A percentile compares a stretch with the other conserved stretches of the same genome.
Conservation (phyloP, 2,329 filamentous ascomycete genomes). For the Aureobasidium melanogenum region DNA sequence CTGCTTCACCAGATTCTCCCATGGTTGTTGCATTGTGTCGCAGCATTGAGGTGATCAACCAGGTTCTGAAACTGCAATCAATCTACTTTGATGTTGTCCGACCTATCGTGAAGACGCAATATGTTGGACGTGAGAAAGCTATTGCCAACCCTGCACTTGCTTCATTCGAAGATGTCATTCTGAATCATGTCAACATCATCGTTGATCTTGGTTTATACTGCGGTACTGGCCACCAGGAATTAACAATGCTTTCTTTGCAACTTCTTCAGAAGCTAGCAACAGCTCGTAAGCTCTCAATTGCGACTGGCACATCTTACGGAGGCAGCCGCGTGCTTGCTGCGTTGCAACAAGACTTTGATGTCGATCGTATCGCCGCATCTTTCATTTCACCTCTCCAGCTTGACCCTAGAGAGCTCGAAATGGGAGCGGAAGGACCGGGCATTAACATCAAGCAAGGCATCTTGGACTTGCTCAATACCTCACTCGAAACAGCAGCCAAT, state of each 20-base stretch:
- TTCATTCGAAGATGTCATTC: conserved; percentile 86
- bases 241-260: conserved; percentile 72
- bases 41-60: conserved; percentile 74
- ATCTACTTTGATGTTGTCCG: conserved; percentile 87
- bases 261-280: conserved; percentile 79
- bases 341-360: conserved; percentile 72
- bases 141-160: conserved; percentile 69
- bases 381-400: conserved; percentile 60
- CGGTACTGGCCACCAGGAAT: conserved; percentile 68
- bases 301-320: conserved; percentile 39
- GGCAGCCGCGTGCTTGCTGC: conserved; percentile 61
- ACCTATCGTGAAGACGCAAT: conserved; percentile 62
- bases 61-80: conserved; percentile 76
- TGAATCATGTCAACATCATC: conserved; percentile 70
- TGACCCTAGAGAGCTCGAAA: conserved; percentile 62
- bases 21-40: conserved; percentile 69
- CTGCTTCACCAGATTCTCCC: conserved; percentile 67
- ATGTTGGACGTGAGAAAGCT: conserved; percentile 48
- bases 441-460: conserved; percentile 74
- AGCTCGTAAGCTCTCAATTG: conserved; percentile 64
- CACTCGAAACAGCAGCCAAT: conserved; percentile 63
- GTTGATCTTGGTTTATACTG: conserved; percentile 81
- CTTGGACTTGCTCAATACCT: conserved; percentile 76
- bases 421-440: conserved; percentile 58
- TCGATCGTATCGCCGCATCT: conserved; percentile 68